Conservation (phyloP, 2,329 filamentous ascomycete species). For the Colletotrichum phormii region DNA sequence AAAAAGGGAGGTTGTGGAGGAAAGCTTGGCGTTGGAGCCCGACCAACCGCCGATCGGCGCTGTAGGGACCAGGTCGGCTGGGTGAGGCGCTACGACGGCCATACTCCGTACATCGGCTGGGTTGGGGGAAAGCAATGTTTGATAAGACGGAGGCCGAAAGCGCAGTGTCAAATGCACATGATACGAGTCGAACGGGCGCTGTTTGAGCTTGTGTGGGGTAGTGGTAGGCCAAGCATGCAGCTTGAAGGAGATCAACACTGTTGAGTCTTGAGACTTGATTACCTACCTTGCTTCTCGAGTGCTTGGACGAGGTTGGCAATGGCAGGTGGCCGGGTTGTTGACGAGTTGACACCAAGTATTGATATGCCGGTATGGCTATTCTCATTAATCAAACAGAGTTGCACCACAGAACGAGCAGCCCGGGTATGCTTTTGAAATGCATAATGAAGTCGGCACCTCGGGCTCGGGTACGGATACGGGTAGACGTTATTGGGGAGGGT, state of each 20-base stretch:
- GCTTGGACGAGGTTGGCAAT: background rate
- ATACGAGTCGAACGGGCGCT: constrained; percentile 27
- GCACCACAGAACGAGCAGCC: constrained; percentile 16
- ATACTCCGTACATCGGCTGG: constrained; percentile 31
- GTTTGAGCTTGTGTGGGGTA: constrained; percentile 27
- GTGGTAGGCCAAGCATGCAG: background rate
- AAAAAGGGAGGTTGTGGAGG: constrained; percentile 19
- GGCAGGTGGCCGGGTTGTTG: background rate
- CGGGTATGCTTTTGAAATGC: constrained; percentile 1
- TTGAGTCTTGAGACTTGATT: background rate
- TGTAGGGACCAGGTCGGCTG: constrained; percentile 14
- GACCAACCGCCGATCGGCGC: constrained; percentile 28
- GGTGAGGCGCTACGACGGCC: background rate
- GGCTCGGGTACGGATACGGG: background rate
- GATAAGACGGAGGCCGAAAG: constrained; percentile 31
- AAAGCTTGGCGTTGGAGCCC: constrained; percentile 24
- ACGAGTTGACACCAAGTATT: constrained; percentile 9
- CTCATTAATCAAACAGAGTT: constrained; percentile 21
- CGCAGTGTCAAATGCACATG: constrained; percentile 21
- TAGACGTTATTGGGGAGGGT: too few relatives aligned
- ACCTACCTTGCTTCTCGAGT: constrained; percentile 1
- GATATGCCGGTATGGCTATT: constrained; percentile 20
- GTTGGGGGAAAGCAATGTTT: constrained; percentile 28
- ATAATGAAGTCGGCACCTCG: constrained; percentile 14
- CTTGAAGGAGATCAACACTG: background rate